phyloP scores from a whole-genome alignment of 164 flowering plant species.

The Sedum album region DNA sequence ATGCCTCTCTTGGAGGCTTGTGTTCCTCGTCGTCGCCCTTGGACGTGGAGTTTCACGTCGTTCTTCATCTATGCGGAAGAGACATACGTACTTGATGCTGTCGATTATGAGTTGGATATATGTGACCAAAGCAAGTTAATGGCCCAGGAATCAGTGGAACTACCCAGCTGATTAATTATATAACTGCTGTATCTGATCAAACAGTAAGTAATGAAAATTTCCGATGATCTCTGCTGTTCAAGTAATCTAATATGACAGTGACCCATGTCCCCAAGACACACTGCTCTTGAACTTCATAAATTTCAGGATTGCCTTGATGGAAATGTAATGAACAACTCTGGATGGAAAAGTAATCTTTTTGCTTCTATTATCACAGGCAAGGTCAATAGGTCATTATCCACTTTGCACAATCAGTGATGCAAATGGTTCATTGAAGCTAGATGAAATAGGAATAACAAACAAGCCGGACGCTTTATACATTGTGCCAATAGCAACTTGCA shows the following conservation, averaged over 20 bases:
- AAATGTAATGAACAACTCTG: background rate
- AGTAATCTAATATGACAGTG: constrained; percentile 15
- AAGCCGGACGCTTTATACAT: constrained; percentile 93
- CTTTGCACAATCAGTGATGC: constrained; percentile 67
- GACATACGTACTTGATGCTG: too few species aligned
- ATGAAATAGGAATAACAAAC: constrained; percentile 75
- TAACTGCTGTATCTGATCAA: constrained; percentile 18
- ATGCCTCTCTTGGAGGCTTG: too few species aligned
- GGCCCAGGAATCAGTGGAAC: too few species aligned
- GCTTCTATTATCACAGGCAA: constrained; percentile 48
- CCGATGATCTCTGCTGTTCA: constrained; percentile 8
- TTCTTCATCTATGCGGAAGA: too few species aligned
- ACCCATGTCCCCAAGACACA: constrained; percentile 21
- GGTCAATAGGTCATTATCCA: constrained; percentile 93
- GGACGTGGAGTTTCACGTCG: too few species aligned
- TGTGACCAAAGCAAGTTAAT: background rate
- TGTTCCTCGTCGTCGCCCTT: too few species aligned
- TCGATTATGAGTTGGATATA: background rate
- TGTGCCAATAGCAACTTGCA: constrained; percentile 36
- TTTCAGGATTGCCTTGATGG: constrained; percentile 28
- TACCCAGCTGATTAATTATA: constrained; percentile 30
- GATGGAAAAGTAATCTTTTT: background rate
- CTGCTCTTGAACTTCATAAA: constrained; percentile 36
- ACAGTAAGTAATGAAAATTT: constrained; percentile 13
- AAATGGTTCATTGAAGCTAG: constrained; percentile 46